Evolutionary conservation across 2,329 filamentous ascomycete genomes (phyloP), one percentile per base, ranked within the genome.

Genomic region (Trichoderma sp.): DNA sequence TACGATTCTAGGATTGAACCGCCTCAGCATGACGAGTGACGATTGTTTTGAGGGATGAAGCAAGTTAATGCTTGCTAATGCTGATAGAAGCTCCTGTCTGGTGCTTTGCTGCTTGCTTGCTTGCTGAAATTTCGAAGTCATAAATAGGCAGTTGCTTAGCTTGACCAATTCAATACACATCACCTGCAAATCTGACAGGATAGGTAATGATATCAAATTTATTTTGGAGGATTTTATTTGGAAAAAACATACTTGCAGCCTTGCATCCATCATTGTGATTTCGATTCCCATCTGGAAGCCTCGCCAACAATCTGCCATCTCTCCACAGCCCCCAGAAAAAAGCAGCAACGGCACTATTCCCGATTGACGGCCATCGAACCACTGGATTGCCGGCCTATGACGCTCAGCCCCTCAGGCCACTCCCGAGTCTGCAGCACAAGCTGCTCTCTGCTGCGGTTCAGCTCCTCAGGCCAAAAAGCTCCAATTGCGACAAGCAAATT

Each of bases 401-500:
- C 43, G 64, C 64, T 57, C n/a, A 60, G 32, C 57, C 51, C 47
- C 47, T 56, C 64, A 32, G 43, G 14, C 43, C 64, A 67, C 21
- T 39, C 28, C 56, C 56, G 11, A 21, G 11, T 4, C 15, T 1
- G 28, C 4, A 32, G 39, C 39, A 43, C 39, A 43, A 18, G 18
- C 57, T 60, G 18, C 32, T 21, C 57, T 60, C 47, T 21, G 30
- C 30, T 14, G 5, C 47, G 11, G 30, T 39, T 67, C 64, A 53
- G 51, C 51, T 67, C 64, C 64, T 57, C 64, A 67, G 64, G 64
- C 56, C 36, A 58, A 36, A 39, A 43, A 58, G 69, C 62, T 65
- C 69, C 26, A 66, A 66, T 60, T 51, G 61, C 69, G 32, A 58
- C 53, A 58, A 58, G 58, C 21, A 34, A 36, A n/a, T 51, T 65